A percentile compares a stretch with the other conserved stretches of the same genome.
These are phyloP conservation scores for Agrocybe praecox DNA, from an alignment of 768 basidiomycete genomes.

Conservation along the genomic window DNA sequence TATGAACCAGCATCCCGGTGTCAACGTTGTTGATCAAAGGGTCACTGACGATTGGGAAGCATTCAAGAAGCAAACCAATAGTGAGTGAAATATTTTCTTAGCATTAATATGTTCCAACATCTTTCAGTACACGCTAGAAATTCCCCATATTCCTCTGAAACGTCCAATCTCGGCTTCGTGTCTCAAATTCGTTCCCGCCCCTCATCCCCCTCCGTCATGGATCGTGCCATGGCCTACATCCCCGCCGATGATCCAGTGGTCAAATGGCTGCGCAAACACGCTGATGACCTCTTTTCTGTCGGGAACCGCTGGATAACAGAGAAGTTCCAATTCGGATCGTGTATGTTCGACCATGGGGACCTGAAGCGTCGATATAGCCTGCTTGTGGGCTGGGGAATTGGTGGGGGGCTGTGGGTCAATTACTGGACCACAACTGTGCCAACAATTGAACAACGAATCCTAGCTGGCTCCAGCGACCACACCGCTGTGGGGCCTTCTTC, in stretches of 20 bases:
- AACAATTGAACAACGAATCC: constrained; percentile 7
- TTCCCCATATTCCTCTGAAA: constrained; percentile 8
- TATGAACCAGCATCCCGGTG: constrained; percentile 45
- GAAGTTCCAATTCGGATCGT: constrained; percentile 57
- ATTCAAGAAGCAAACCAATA: constrained; percentile 35
- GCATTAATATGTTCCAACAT: too few relatives aligned
- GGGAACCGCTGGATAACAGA: constrained; percentile 55
- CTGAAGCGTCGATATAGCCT: constrained; percentile 49
- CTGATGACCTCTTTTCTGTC: constrained; percentile 49
- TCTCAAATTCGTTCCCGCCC: constrained; percentile 11
- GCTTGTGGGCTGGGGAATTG: constrained; percentile 50
- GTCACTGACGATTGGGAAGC: constrained; percentile 55
- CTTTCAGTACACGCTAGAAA: constrained; percentile 8
- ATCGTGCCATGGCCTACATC: constrained; percentile 40
- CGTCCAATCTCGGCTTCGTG: constrained; percentile 5
- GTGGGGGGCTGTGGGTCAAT: constrained; percentile 57
- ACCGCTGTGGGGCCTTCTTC: not conserved
- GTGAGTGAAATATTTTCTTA: constrained; percentile 26
- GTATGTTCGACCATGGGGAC: constrained; percentile 58
- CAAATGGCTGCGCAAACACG: constrained; percentile 55
- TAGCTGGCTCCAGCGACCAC: constrained; percentile 5
- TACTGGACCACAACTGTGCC: constrained; percentile 58
- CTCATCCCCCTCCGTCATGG: constrained; percentile 30
- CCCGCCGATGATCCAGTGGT: constrained; percentile 44
- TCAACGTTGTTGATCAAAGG: constrained; percentile 43